Conservation (phyloP, 257 asterid species). For the Nicotiana otophora region DNA sequence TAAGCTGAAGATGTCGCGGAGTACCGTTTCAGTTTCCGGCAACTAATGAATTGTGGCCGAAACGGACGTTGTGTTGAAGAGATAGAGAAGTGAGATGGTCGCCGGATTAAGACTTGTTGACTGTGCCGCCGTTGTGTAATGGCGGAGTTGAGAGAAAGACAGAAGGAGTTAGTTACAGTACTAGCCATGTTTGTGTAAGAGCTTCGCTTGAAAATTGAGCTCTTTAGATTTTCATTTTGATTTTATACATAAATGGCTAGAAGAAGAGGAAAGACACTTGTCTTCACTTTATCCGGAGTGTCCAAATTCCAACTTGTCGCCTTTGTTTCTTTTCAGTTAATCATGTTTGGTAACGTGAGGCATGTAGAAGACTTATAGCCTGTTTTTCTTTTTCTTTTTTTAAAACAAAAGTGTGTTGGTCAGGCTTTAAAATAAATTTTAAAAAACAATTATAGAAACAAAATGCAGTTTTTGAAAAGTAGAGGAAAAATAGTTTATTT, state of each 20-base stretch:
- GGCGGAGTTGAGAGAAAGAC: constrained; percentile 1
- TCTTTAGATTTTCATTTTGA: not conserved
- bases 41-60: not conserved
- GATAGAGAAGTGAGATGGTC: not conserved
- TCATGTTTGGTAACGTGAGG: too few species aligned
- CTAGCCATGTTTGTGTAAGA: not conserved
- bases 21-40: constrained; percentile 7
- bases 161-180: not conserved
- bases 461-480: too few species aligned
- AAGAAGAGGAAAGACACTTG: not conserved
- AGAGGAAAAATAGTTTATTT: too few species aligned
- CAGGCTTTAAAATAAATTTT: too few species aligned
- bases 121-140: not conserved
- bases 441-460: too few species aligned
- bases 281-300: not conserved
- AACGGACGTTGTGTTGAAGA: not conserved
- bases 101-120: not conserved
- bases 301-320: not conserved
- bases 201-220: not conserved
- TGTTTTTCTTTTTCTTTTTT: too few species aligned
- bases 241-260: not conserved
- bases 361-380: too few species aligned
- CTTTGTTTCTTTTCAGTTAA: not conserved
- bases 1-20: constrained; percentile 39
- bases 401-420: too few species aligned